Base-by-base conservation (phyloP, 2,329 filamentous ascomycete genomes). In the Penicillium sclerotiorum region DNA sequence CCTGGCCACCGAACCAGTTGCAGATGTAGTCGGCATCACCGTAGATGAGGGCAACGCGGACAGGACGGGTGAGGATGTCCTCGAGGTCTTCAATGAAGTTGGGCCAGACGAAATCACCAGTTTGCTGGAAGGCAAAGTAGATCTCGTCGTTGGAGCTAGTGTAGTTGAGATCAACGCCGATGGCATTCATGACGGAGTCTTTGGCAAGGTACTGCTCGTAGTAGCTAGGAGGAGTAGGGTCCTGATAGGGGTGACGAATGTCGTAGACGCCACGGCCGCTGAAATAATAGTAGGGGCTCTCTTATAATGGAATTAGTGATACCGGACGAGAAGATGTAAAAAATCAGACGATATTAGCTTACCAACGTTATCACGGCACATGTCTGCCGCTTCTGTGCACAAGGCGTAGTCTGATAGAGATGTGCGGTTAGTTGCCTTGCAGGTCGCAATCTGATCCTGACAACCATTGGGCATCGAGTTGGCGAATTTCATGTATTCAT, bases 31-130 rank as follows among this genome's bases (percentile, higher is more conserved):
- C 81, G 25, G 79, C 78, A 57, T 86, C 83, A 11, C 83, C 83
- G 65, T 93, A 89, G 47, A 91, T 80, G 51, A 94, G 72, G 5
- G 86, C 86, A 13, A 94, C 80, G 9, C 83, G 84, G 15, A 90
- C 80, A 12, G 84, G 85, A 2, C 74, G 73, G 2, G 74, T 76
- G 45, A 89, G 74, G 18, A 89, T 79, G 12, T 76, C 71, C 45
- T 85, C 83, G 12, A 89, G 74, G 47, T 82, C 76, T 53, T 77
- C 69, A 28, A 86, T 73, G 60, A 85, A 80, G 56, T 82, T 81
- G 13, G 81, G 80, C 60, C 84, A 86, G 44, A 85, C 80, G 55
- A 83, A 84, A 66, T 89, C 86, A 36, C 79, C 80, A 2, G 76
- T 77, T 51, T 73, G 69, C 45, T 80, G 76, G 71, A 81, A 80